phyloP scores from a whole-genome alignment of 768 basidiomycete genomes.

The Mycena metata region DNA sequence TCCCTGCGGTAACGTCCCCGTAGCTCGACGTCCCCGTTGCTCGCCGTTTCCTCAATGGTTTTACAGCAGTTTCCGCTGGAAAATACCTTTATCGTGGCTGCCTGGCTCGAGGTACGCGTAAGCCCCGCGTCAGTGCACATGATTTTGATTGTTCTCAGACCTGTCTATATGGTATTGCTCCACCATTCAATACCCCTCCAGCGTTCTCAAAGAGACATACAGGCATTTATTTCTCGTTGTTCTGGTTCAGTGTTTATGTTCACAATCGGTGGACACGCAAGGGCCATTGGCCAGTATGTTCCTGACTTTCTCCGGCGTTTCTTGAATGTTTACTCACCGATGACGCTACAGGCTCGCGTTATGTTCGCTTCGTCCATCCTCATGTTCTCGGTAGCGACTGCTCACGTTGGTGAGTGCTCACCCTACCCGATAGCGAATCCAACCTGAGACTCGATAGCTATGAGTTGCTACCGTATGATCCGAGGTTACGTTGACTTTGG shows the following conservation, averaged over 20 bases:
- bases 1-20: no score
- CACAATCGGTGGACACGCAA: neutral
- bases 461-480: slow-evolving; percentile 35
- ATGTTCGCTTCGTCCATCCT: slow-evolving; percentile 36
- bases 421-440: no score
- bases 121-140: slow-evolving; percentile 9
- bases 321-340: neutral
- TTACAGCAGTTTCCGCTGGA: slow-evolving; percentile 34
- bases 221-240: slow-evolving; percentile 36
- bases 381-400: slow-evolving; percentile 39
- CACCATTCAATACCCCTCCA: no score
- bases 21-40: no score
- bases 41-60: neutral
- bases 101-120: slow-evolving; percentile 37
- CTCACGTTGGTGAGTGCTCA: slow-evolving; percentile 31
- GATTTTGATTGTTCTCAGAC: neutral
- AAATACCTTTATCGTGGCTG: slow-evolving; percentile 37
- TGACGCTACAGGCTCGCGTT: slow-evolving; percentile 12
- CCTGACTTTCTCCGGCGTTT: no score
- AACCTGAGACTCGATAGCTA: slow-evolving; percentile 1
- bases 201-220: neutral
- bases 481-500: slow-evolving; percentile 32
- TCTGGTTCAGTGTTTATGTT: slow-evolving; percentile 34
- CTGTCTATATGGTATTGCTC: neutral
- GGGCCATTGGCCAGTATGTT: slow-evolving; percentile 25